Base-by-base conservation (phyloP, 2,329 filamentous ascomycete species). In the Aspergillus sp. region DNA sequence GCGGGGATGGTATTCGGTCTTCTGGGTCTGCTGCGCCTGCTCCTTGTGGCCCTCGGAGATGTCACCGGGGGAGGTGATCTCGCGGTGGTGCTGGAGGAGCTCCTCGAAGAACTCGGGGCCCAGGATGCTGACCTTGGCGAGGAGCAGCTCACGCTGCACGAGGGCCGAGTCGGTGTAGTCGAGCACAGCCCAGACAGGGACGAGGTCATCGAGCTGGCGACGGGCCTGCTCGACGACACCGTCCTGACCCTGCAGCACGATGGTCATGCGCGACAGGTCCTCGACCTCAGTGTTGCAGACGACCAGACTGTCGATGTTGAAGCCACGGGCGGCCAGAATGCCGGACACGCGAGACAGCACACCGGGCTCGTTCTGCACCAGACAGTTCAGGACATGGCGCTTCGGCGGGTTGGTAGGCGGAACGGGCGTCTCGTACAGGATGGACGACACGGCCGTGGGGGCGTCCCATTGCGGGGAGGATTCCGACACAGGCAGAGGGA, bases 81-180 rank as follows among this genome's bases (percentile, higher is more conserved):
- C 94, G 53, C 92, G 86, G 76, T 99, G 94, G 74, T 99, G 94
- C 50, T 90, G 87, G 60, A 96, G 85, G 51, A 99, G 82, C 76
- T 99, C 94, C 77, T 97, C 93, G 65, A 96, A 99, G 77, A 96
- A 96, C 79, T 99, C 94, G 5, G 94, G 94, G 0, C 94, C 94
- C 35, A 99, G 82, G 56, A 95, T 96, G 73, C 93, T 95, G 75
- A 99, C 84, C 80, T 99, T 99, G 65, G 94, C 93, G 35, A 99
- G 84, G 8, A 99, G 82, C 26, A 99, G 81, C 75, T 99, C 94
- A 57, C 94, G 87, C 82, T 99, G 94, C 17, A 99, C 94, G 20
- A 99, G 84, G 2, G 94, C 90, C 4, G 94, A 87, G 56, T 85
- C 83, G 54, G 92, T 97, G 77, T 99, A 99, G 76, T 99, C 94